Evolutionary conservation across 257 asterid genomes (phyloP).

Genomic region (Solanum corneliomulleri): DNA sequence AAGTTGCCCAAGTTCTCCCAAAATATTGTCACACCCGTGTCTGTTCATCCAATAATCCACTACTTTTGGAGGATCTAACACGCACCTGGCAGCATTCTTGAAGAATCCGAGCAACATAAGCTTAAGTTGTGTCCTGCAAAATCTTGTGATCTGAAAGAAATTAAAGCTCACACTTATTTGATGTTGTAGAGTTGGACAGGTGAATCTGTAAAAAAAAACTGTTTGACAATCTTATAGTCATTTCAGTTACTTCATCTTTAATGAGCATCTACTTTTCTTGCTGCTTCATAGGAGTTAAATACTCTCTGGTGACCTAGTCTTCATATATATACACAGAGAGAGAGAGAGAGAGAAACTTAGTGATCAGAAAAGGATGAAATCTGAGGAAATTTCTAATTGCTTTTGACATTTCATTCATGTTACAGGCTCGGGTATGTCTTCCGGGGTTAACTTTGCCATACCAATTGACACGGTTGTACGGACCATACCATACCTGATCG

Average conservation of each 20-base stretch:
- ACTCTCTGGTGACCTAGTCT: not conserved
- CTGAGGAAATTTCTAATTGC: not conserved
- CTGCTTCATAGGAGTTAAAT: not conserved
- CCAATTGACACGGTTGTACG: conserved; percentile 51
- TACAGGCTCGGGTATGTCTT: conserved; percentile 76
- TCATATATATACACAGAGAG: not conserved
- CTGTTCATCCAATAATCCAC: not conserved
- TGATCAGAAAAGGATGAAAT: not conserved
- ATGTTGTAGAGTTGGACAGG: not conserved
- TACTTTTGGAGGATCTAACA: not conserved
- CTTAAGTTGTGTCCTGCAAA: not conserved
- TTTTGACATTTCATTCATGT: not conserved
- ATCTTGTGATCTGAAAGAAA: not conserved
- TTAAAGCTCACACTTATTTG: not conserved
- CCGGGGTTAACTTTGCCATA: conserved; percentile 85
- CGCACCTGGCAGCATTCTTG: not conserved
- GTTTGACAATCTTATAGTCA: not conserved
- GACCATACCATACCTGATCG: conserved; percentile 31
- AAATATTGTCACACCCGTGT: not conserved
- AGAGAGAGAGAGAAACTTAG: not conserved
- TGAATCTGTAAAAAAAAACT: not conserved
- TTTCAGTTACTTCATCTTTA: not conserved
- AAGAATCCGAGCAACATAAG: not conserved
- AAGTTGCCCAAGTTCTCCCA: not conserved
- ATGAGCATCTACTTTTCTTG: not conserved